These are phyloP conservation scores for Avena sativa DNA, from an alignment of 176 grass and related monocot species.

Conservation along the genomic window DNA sequence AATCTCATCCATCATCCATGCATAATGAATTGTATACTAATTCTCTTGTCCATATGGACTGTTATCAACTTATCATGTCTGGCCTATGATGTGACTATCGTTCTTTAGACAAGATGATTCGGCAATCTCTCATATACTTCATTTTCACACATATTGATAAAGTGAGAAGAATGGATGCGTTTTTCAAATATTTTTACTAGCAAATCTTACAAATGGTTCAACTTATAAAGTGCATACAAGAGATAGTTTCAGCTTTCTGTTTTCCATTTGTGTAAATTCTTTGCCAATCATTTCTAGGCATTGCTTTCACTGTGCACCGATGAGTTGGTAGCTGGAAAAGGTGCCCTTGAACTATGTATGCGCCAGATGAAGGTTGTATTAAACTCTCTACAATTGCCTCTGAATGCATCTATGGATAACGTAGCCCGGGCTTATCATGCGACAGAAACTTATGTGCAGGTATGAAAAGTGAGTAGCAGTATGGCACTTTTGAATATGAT, in stretches of 20 bases:
- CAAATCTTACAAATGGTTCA: constrained; percentile 24
- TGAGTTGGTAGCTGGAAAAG: constrained; percentile 78
- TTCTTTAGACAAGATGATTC: constrained; percentile 16
- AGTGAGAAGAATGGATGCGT: constrained; percentile 18
- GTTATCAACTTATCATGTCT: background rate
- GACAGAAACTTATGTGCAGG: constrained; percentile 98
- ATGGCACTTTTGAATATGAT: constrained; percentile 35
- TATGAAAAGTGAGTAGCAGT: constrained; percentile 47
- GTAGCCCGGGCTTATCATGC: constrained; percentile 87
- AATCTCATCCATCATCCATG: too few species aligned
- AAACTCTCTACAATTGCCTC: constrained; percentile 73
- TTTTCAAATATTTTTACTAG: background rate
- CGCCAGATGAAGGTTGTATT: constrained; percentile 90
- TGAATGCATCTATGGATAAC: constrained; percentile 91
- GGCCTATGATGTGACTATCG: background rate
- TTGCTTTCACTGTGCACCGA: constrained; percentile 95
- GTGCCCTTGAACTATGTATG: constrained; percentile 81
- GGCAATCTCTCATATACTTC: constrained; percentile 9
- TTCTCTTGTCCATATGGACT: constrained; percentile 1
- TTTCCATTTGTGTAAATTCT: constrained; percentile 31
- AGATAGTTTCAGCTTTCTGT: constrained; percentile 18
- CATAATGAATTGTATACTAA: background rate
- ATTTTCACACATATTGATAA: constrained; percentile 21
- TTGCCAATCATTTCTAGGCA: constrained; percentile 66
- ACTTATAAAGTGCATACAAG: constrained; percentile 6